These are phyloP conservation scores for Pisolithus thermaeus DNA, from an alignment of 1,284 basidiomycete species.

Conservation along the genomic window DNA sequence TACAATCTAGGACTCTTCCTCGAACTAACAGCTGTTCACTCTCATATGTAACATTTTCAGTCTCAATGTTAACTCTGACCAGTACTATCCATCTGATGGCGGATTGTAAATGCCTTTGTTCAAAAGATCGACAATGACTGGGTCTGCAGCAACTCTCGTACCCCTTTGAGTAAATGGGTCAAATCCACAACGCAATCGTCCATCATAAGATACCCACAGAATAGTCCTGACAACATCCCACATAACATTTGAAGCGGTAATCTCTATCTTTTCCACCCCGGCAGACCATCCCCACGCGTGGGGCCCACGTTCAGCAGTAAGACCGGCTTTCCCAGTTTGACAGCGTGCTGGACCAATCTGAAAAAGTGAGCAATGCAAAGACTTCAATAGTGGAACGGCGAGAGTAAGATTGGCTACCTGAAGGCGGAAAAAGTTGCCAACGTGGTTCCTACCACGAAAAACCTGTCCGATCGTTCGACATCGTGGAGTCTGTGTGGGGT, in stretches of 20 bases:
- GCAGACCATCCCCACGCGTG: constrained; percentile 74
- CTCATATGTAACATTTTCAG: constrained; percentile 1
- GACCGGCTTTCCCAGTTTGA: constrained; percentile 70
- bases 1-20: constrained; percentile 22
- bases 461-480: constrained; percentile 55
- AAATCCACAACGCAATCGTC: constrained; percentile 15
- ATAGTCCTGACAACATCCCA: constrained; percentile 52
- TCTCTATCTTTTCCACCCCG: constrained; percentile 73
- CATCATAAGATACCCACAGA: constrained; percentile 40
- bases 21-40: constrained; percentile 13
- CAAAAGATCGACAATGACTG: constrained; percentile 16
- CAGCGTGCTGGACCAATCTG: constrained; percentile 77
- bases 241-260: constrained; percentile 65
- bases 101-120: constrained; percentile 26
- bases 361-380: background rate
- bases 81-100: constrained; percentile 15
- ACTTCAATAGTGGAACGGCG: background rate
- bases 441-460: constrained; percentile 83
- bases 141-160: constrained; percentile 14
- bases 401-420: constrained; percentile 41
- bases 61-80: constrained; percentile 9
- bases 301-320: constrained; percentile 84
- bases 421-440: constrained; percentile 91
- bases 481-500: constrained; percentile 45
- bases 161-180: constrained; percentile 16